These are phyloP conservation scores for Diplotaxis tenuifolia DNA, from an alignment of 345 rosid genomes.

Conservation along the genomic window DNA sequence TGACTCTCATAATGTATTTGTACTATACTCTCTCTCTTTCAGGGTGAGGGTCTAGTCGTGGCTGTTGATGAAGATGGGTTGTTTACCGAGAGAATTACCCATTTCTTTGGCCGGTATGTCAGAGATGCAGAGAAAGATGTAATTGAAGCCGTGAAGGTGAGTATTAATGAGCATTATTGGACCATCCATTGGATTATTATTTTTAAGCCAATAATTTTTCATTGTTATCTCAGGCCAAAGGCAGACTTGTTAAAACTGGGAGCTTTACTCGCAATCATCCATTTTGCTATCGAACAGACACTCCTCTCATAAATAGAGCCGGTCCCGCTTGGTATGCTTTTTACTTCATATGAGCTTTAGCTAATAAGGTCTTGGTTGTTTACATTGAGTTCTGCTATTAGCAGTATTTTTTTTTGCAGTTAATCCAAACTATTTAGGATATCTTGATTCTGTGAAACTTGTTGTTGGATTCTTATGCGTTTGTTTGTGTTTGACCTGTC, in stretches of 20 bases:
- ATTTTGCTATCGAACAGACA: constrained; percentile 90
- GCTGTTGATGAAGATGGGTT: constrained; percentile 97
- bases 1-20: no score
- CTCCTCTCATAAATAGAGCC: constrained; percentile 94
- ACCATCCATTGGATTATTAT: neutral
- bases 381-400: constrained; percentile 7
- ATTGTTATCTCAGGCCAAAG: constrained; percentile 65
- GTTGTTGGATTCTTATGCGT: no score
- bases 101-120: constrained; percentile 71
- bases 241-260: constrained; percentile 89
- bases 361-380: constrained; percentile 14
- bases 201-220: neutral
- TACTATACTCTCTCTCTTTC: neutral
- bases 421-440: neutral
- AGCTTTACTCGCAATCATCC: constrained; percentile 79
- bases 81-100: constrained; percentile 72
- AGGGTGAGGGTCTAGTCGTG: constrained; percentile 81
- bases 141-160: constrained; percentile 84
- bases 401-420: constrained; percentile 1
- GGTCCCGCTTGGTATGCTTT: constrained; percentile 86
- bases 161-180: constrained; percentile 1
- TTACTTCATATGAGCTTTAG: constrained; percentile 13
- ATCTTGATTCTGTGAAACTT: neutral
- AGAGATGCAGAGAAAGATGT: constrained; percentile 93
- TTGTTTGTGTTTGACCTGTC: constrained; percentile 22